A percentile compares a stretch with the other conserved stretches of the same genome.
These are phyloP conservation scores for Ustilago cynodontis DNA, from an alignment of 1,284 basidiomycete species.

Conservation along the genomic window DNA sequence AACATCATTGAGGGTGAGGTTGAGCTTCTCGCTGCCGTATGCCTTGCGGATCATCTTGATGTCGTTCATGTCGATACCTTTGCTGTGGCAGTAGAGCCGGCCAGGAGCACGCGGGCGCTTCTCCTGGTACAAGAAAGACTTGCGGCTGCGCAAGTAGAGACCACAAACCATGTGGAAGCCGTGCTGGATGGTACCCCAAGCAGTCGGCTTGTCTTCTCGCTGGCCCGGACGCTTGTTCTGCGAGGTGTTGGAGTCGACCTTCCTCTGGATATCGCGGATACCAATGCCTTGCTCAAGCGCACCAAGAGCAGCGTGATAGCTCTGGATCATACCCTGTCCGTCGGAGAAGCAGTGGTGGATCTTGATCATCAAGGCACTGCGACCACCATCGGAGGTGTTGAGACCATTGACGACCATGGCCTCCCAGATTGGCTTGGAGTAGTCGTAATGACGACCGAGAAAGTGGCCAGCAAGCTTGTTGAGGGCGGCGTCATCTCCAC, in stretches of 20 bases:
- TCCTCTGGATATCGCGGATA: constrained; percentile 63
- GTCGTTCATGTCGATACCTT: constrained; percentile 65
- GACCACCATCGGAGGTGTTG: constrained; percentile 62
- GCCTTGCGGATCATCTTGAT: constrained; percentile 68
- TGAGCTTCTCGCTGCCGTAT: constrained; percentile 55
- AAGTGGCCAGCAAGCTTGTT: constrained; percentile 65
- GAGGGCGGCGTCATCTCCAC: constrained; percentile 57
- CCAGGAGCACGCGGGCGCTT: constrained; percentile 39
- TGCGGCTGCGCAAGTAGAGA: constrained; percentile 65
- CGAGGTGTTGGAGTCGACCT: constrained; percentile 57
- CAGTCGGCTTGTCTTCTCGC: constrained; percentile 58
- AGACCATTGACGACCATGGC: constrained; percentile 68
- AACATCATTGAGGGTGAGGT: constrained; percentile 67
- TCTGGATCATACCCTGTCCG: constrained; percentile 69
- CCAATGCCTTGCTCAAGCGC: constrained; percentile 58
- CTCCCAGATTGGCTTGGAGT: constrained; percentile 68
- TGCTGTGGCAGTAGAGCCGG: constrained; percentile 65
- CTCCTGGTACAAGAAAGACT: constrained; percentile 61
- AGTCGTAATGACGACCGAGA: constrained; percentile 66
- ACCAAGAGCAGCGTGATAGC: constrained; percentile 66
- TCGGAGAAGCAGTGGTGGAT: constrained; percentile 69
- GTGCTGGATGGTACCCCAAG: constrained; percentile 63
- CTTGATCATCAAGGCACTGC: constrained; percentile 69
- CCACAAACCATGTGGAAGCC: constrained; percentile 59
- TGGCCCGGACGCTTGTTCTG: constrained; percentile 58